Conservation (phyloP, 1,139 yeast genomes). For the Yamadazyma taylorii region DNA sequence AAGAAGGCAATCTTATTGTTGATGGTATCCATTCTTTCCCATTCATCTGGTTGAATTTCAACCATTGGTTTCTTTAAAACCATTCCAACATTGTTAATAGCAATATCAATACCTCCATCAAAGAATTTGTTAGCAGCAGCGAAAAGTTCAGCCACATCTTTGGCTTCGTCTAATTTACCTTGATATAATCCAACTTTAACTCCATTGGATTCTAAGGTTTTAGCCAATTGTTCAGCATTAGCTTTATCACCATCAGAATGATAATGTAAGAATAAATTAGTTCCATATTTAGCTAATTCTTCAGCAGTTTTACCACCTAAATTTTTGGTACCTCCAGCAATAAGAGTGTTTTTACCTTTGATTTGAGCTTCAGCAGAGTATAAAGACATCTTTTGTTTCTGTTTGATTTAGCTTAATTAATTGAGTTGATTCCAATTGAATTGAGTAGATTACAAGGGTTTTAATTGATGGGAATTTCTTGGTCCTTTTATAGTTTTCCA, state of each 20-base stretch:
- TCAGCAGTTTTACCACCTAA: conserved; percentile 59
- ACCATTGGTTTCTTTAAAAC: conserved; percentile 61
- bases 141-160: conserved; percentile 44
- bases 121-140: conserved; percentile 47
- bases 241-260: conserved; percentile 43
- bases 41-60: conserved; percentile 53
- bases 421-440: neutral
- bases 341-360: conserved; percentile 53
- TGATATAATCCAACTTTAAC: conserved; percentile 47
- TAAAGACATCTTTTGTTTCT: conserved; percentile 14
- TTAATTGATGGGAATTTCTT: neutral
- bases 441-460: neutral
- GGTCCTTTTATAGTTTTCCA: neutral
- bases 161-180: conserved; percentile 46
- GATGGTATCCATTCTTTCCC: conserved; percentile 49
- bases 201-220: conserved; percentile 31
- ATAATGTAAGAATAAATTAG: conserved; percentile 56
- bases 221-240: conserved; percentile 39
- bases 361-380: conserved; percentile 18
- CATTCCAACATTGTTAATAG: conserved; percentile 65
- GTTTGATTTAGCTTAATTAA: neutral
- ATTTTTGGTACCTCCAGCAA: conserved; percentile 69
- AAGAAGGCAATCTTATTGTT: conserved; percentile 64
- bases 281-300: conserved; percentile 58
- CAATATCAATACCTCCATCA: conserved; percentile 55